Conservation (phyloP, 371 early-diverging fungal genomes). For the Lichtheimia corymbifera region DNA sequence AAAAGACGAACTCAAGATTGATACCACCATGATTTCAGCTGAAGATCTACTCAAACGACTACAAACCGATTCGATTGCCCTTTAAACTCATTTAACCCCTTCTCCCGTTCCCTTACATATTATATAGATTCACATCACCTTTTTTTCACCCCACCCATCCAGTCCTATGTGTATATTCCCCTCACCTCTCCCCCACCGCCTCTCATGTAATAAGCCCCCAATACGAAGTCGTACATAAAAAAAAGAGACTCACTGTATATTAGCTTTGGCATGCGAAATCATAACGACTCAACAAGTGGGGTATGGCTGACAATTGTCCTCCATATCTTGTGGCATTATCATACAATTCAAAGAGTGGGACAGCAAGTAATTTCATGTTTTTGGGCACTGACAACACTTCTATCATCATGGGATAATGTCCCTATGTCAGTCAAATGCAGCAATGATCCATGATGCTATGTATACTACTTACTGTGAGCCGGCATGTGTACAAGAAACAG, state of each 20-base stretch:
- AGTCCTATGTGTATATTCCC: no score
- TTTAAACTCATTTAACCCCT: not conserved
- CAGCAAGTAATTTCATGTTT: conserved; percentile 79
- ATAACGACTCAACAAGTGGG: conserved; percentile 67
- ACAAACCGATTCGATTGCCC: conserved; percentile 13
- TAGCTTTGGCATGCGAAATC: conserved; percentile 37
- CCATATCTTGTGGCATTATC: conserved; percentile 79
- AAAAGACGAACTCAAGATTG: not conserved
- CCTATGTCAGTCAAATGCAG: not conserved
- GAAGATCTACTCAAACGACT: conserved; percentile 20
- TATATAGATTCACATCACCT: no score
- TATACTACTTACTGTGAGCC: conserved; percentile 59
- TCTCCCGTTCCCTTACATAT: no score
- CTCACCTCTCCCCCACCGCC: not conserved
- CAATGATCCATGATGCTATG: not conserved
- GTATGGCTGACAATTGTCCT: conserved; percentile 70
- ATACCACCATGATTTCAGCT: conserved; percentile 6
- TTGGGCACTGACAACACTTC: conserved; percentile 77
- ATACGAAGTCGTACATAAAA: not conserved
- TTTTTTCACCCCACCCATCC: no score
- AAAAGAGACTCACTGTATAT: not conserved
- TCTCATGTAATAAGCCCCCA: not conserved
- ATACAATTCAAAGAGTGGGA: conserved; percentile 83
- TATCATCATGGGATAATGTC: conserved; percentile 15
- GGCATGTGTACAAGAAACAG: conserved; percentile 76